Evolutionary conservation across 164 flowering plant species (phyloP).

Genomic region (Protea cynaroides): DNA sequence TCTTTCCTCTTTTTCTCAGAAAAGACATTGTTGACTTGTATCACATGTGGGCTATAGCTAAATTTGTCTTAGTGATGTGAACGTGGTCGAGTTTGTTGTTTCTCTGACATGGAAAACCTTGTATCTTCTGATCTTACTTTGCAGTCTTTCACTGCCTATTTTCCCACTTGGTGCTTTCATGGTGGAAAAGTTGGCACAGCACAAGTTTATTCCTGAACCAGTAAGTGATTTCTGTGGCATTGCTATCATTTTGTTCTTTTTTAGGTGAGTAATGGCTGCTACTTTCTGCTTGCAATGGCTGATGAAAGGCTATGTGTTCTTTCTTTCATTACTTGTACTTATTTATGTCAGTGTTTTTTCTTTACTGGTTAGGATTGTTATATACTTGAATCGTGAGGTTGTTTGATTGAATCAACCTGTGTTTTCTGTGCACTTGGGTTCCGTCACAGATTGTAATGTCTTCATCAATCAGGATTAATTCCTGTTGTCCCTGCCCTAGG

Average conservation of each 20-base stretch:
- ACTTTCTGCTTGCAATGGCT: not conserved
- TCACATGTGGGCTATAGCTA: too few species aligned
- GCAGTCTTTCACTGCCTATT: conserved; percentile 70
- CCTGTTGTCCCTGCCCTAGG: not conserved
- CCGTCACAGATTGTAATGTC: too few species aligned
- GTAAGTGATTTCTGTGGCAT: conserved; percentile 36
- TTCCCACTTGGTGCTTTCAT: conserved; percentile 70
- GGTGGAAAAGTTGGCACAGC: conserved; percentile 68
- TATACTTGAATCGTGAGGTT: too few species aligned
- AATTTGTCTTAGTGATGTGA: not conserved
- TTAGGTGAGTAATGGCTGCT: not conserved
- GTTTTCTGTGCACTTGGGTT: too few species aligned
- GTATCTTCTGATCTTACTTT: conserved; percentile 9
- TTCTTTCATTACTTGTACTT: too few species aligned
- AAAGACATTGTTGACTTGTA: not conserved
- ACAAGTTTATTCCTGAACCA: conserved; percentile 47
- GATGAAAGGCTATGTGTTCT: not conserved
- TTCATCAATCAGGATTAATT: too few species aligned
- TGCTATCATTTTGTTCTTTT: not conserved
- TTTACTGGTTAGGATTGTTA: too few species aligned
- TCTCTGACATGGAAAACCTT: conserved; percentile 8
- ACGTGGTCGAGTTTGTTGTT: too few species aligned
- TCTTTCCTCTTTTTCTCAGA: too few species aligned
- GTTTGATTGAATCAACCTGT: too few species aligned
- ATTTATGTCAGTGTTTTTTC: not conserved